Conservation (phyloP, 2,329 filamentous ascomycete genomes). For the Helotiales sp. region DNA sequence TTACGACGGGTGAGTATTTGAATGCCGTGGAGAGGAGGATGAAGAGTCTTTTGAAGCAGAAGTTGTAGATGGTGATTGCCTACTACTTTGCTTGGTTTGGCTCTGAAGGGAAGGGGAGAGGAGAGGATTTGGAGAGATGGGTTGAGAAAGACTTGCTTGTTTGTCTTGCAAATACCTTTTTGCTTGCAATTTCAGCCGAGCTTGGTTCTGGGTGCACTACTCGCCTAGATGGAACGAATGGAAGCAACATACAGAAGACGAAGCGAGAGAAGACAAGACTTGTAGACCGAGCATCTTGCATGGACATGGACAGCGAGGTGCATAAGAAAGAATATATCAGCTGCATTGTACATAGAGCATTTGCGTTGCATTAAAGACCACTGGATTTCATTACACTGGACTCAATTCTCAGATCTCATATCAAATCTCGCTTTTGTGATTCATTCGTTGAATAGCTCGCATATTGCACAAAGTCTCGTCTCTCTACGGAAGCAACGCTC, state of each 20-base stretch:
- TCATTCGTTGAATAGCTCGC: not conserved
- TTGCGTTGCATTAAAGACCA: not conserved
- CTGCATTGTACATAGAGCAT: conserved; percentile 10
- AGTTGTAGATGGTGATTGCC: conserved; percentile 57
- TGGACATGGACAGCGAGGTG: not conserved
- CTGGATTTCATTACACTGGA: not conserved
- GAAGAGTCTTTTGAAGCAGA: conserved; percentile 78
- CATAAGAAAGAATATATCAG: not conserved
- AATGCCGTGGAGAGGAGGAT: conserved; percentile 89
- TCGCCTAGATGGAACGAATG: not conserved
- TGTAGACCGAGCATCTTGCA: conserved; percentile 1
- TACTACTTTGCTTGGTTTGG: not conserved
- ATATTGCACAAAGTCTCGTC: not conserved
- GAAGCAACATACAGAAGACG: not conserved
- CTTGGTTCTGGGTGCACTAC: not conserved
- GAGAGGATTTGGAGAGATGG: too few relatives aligned
- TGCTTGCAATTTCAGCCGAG: not conserved
- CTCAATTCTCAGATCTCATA: not conserved
- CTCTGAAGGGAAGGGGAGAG: not conserved
- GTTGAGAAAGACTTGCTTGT: not conserved
- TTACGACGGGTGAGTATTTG: conserved; percentile 91
- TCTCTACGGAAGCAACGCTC: not conserved
- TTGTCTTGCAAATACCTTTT: not conserved
- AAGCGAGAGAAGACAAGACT: not conserved
- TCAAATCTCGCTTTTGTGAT: not conserved